Evolutionary conservation across 73 alveolate genomes (phyloP).

Genomic region (Tetrahymena thermophila): DNA sequence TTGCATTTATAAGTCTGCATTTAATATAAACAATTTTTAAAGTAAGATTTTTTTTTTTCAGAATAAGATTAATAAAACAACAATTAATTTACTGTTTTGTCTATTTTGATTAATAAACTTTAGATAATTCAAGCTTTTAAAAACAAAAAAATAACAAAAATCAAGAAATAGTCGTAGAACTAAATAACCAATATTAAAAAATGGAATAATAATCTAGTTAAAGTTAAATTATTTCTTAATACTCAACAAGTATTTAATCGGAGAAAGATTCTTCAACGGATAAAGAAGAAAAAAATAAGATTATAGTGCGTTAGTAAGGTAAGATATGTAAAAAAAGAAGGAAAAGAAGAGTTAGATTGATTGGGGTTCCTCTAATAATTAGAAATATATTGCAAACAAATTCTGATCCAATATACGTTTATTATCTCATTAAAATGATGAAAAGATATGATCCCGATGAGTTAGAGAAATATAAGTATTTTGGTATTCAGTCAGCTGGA

Average conservation of each 20-base stretch:
- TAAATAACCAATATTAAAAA: too few species aligned
- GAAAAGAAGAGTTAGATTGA: neutral
- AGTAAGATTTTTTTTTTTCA: too few species aligned
- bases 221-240: neutral
- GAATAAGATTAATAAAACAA: too few species aligned
- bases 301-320: neutral
- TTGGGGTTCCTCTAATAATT: neutral
- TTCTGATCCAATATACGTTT: neutral
- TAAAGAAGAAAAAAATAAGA: neutral
- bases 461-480: neutral
- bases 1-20: too few species aligned
- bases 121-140: too few species aligned
- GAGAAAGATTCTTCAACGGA: neutral
- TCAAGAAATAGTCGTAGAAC: too few species aligned
- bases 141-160: too few species aligned
- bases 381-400: neutral
- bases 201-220: too few species aligned
- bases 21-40: too few species aligned
- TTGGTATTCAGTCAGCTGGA: neutral
- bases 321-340: neutral
- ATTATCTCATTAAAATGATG: neutral
- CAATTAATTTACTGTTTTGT: too few species aligned
- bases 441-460: neutral
- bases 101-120: too few species aligned
- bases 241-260: neutral